Evolutionary conservation across 2,329 filamentous ascomycete genomes (phyloP).

Genomic region (Rugonectria rugulosa): DNA sequence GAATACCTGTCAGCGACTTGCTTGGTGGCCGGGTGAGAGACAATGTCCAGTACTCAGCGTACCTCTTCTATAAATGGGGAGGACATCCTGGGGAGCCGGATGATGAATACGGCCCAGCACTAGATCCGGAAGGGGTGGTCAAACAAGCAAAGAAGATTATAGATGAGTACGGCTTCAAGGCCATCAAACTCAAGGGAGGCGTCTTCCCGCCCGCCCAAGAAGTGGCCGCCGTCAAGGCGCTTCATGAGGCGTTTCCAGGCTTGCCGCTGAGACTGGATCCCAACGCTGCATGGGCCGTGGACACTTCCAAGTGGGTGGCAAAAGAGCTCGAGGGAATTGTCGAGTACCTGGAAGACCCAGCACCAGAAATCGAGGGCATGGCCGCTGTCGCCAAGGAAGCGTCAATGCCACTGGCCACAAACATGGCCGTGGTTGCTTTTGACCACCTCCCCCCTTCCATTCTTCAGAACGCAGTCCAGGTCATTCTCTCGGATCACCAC

Average conservation of each 20-base stretch:
- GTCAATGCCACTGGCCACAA: constrained; percentile 51
- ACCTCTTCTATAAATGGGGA: constrained; percentile 53
- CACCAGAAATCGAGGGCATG: constrained; percentile 52
- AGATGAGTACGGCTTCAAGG: constrained; percentile 52
- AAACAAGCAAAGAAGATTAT: constrained; percentile 48
- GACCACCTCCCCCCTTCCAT: constrained; percentile 48
- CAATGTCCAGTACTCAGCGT: constrained; percentile 51
- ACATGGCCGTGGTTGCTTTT: constrained; percentile 54
- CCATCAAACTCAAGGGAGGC: constrained; percentile 53
- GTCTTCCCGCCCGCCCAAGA: constrained; percentile 50
- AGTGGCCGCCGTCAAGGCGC: constrained; percentile 48
- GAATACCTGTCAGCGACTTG: constrained; percentile 48
- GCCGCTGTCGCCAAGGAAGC: constrained; percentile 50
- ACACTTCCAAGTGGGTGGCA: constrained; percentile 49
- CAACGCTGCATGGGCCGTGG: constrained; percentile 49
- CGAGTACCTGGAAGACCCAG: constrained; percentile 51
- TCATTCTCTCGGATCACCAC: constrained; percentile 51
- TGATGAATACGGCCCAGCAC: constrained; percentile 49
- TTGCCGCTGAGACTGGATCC: constrained; percentile 48
- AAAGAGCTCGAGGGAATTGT: constrained; percentile 47
- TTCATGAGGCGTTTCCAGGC: constrained; percentile 47
- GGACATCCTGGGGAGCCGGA: constrained; percentile 49
- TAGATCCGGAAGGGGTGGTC: constrained; percentile 45
- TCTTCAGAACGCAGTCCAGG: constrained; percentile 49
- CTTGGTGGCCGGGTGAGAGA: constrained; percentile 50